phyloP scores from a whole-genome alignment of 305 asterid species.

The Striga hermonthica region DNA sequence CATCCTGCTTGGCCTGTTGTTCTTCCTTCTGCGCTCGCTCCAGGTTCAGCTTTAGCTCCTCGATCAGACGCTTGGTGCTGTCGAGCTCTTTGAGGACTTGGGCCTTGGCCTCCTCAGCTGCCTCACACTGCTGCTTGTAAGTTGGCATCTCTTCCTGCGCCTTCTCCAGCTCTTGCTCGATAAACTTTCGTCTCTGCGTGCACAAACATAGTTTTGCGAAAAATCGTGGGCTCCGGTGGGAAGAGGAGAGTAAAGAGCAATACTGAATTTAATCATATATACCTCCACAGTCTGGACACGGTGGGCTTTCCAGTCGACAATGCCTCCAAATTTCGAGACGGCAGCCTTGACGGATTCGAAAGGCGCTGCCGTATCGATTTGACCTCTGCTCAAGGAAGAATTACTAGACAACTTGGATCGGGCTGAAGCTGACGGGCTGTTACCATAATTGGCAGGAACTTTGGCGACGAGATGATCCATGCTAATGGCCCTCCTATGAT shows the following conservation, averaged over 20 bases:
- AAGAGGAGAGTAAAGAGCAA: too few species aligned
- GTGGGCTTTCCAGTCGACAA: conserved; percentile 99
- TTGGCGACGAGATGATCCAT: conserved; percentile 37
- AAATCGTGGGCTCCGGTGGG: too few species aligned
- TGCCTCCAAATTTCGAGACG: conserved; percentile 94
- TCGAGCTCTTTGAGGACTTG: conserved; percentile 72
- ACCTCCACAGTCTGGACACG: conserved; percentile 90
- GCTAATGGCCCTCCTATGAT: conserved; percentile 35
- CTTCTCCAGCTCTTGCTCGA: conserved; percentile 77
- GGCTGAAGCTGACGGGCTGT: conserved; percentile 28
- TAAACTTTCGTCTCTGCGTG: conserved; percentile 71
- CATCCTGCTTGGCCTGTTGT: conserved; percentile 83
- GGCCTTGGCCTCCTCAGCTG: conserved; percentile 69
- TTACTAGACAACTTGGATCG: conserved; percentile 30
- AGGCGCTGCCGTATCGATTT: conserved; percentile 85
- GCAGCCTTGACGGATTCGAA: conserved; percentile 92
- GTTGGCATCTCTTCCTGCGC: conserved; percentile 79
- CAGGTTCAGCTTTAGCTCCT: conserved; percentile 83
- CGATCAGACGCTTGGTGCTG: conserved; percentile 74
- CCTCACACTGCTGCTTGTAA: conserved; percentile 59
- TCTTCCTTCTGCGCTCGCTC: conserved; percentile 91
- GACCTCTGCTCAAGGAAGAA: conserved; percentile 32
- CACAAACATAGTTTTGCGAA: background rate
- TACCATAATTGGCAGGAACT: conserved; percentile 36
- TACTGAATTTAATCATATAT: conserved; percentile 9